These are phyloP conservation scores for Trichoderma brevicompactum DNA, from an alignment of 2,329 filamentous ascomycete genomes.

Conservation along the genomic window DNA sequence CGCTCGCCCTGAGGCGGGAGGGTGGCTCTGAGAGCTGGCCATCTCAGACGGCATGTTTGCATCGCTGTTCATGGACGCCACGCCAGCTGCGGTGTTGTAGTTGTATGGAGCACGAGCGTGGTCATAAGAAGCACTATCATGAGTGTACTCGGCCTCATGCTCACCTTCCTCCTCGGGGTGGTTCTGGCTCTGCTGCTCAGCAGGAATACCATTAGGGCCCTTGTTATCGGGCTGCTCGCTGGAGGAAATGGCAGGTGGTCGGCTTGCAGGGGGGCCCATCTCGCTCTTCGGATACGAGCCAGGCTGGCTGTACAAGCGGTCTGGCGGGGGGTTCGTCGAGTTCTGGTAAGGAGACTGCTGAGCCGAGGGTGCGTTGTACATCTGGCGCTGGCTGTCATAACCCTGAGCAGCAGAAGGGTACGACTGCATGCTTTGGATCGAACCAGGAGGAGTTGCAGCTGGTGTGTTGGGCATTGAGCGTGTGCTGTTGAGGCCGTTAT, in stretches of 20 bases:
- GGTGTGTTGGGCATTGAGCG: slow-evolving; percentile 91
- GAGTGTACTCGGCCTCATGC: slow-evolving; percentile 83
- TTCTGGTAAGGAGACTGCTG: slow-evolving; percentile 75
- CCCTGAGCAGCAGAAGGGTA: slow-evolving; percentile 71
- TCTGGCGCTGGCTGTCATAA: slow-evolving; percentile 77
- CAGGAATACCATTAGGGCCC: slow-evolving; percentile 63
- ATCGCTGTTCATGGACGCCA: slow-evolving; percentile 70
- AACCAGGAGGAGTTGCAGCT: slow-evolving; percentile 84
- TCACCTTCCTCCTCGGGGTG: slow-evolving; percentile 71
- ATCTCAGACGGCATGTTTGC: slow-evolving; percentile 83
- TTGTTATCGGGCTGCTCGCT: slow-evolving; percentile 67
- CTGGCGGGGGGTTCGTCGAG: slow-evolving; percentile 61
- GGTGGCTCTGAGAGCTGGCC: slow-evolving; percentile 78
- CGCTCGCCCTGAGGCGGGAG: slow-evolving; percentile 79
- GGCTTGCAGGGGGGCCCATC: slow-evolving; percentile 79
- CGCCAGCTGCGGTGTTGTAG: slow-evolving; percentile 64
- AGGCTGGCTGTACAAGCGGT: slow-evolving; percentile 70
- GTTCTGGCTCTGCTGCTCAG: slow-evolving; percentile 53
- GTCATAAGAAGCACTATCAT: slow-evolving; percentile 77
- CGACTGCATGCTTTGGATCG: slow-evolving; percentile 76
- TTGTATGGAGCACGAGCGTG: slow-evolving; percentile 74
- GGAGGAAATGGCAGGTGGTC: slow-evolving; percentile 62
- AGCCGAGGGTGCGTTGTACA: slow-evolving; percentile 73
- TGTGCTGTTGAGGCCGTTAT: slow-evolving; percentile 74
- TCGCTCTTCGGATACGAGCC: slow-evolving; percentile 78